A percentile compares a stretch with the other conserved stretches of the same genome.
Conservation (phyloP, 78 protist genomes). For the Chrysochromulina parva region DNA sequence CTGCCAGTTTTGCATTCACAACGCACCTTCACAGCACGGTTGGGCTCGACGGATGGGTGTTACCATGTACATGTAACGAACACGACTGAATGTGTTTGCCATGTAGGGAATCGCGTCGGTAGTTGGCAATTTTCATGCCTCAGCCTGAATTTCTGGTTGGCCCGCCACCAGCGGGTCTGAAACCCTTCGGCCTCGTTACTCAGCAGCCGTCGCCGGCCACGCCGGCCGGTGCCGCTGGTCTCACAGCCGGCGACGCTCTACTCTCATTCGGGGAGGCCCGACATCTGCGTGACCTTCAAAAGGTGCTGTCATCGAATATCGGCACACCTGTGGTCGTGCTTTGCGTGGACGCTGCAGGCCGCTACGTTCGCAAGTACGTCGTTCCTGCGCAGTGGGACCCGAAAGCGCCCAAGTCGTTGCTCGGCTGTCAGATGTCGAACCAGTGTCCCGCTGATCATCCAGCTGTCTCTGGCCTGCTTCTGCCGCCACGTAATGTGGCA, state of each 20-base stretch:
- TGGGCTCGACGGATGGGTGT: no score
- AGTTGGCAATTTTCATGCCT: no score
- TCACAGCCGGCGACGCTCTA: neutral
- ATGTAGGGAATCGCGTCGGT: no score
- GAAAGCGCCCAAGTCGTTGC: neutral
- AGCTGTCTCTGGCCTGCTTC: neutral
- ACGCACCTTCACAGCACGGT: no score
- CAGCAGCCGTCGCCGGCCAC: neutral
- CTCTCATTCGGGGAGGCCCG: neutral
- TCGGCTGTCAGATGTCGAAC: neutral
- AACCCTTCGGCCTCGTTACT: neutral
- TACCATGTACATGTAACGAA: no score
- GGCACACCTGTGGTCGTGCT: neutral
- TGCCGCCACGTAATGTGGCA: neutral
- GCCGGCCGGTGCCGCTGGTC: neutral
- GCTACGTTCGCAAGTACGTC: neutral
- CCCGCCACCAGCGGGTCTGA: no score
- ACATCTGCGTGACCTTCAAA: neutral
- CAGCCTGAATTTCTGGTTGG: no score
- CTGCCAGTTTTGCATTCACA: no score
- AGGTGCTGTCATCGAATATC: neutral
- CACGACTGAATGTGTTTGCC: no score
- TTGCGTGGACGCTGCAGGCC: neutral
- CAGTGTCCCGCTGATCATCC: neutral
- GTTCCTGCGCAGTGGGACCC: neutral